phyloP scores from a whole-genome alignment of 2,329 filamentous ascomycete species.

The Verticillium nonalfalfae region DNA sequence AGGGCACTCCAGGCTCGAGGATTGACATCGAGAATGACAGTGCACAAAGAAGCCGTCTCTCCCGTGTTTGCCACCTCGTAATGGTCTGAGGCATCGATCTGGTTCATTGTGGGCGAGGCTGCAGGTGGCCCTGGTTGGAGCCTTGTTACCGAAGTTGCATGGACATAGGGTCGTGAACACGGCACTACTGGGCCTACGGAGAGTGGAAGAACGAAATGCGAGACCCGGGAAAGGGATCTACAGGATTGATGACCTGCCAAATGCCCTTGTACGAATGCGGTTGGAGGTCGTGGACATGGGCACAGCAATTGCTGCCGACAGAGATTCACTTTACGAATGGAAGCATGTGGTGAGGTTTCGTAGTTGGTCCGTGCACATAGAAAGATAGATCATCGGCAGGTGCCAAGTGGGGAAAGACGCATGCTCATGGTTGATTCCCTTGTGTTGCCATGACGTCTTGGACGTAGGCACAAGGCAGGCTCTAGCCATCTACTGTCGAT shows the following conservation, averaged over 20 bases:
- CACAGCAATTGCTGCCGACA: not conserved
- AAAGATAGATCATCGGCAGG: not conserved
- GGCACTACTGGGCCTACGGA: too few relatives aligned
- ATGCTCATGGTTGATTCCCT: not conserved
- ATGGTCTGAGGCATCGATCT: constrained; percentile 53
- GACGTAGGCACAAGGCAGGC: not conserved
- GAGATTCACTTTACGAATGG: not conserved
- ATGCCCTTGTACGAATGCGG: not conserved
- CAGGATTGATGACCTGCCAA: not conserved
- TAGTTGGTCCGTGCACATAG: not conserved
- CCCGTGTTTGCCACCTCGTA: constrained; percentile 49
- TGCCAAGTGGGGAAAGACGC: not conserved
- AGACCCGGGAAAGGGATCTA: not conserved
- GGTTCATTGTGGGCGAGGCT: constrained; percentile 36
- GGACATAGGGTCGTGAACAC: not conserved
- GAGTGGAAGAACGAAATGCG: too few relatives aligned
- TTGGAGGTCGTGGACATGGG: not conserved
- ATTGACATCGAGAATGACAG: constrained; percentile 92
- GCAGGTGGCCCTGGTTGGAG: not conserved
- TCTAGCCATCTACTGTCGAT: too few relatives aligned
- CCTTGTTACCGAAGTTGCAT: not conserved
- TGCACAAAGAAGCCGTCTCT: constrained; percentile 72
- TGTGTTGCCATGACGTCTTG: not conserved
- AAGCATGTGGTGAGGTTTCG: not conserved
- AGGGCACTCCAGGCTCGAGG: constrained; percentile 88